Evolutionary conservation across 2,329 filamentous ascomycete genomes (phyloP).

Genomic region (Blastomyces silverae): DNA sequence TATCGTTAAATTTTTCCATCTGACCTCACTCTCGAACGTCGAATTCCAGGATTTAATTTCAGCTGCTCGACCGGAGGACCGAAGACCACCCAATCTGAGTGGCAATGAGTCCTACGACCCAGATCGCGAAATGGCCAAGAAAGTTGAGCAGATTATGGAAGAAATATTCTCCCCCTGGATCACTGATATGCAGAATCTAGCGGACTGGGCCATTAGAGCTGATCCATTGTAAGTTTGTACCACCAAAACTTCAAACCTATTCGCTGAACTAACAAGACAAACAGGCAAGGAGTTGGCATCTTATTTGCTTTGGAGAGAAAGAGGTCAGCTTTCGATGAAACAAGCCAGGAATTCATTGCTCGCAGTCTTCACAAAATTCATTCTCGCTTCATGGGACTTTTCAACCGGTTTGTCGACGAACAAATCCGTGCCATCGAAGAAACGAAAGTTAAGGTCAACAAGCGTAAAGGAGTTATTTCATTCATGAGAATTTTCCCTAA

Average conservation of each 20-base stretch:
- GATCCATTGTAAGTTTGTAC: conserved; percentile 66
- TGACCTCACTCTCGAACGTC: conserved; percentile 70
- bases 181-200: conserved; percentile 66
- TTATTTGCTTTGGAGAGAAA: conserved; percentile 74
- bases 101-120: conserved; percentile 76
- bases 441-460: conserved; percentile 98
- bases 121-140: conserved; percentile 75
- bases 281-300: conserved; percentile 80
- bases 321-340: conserved; percentile 70
- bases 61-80: conserved; percentile 57
- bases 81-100: conserved; percentile 65
- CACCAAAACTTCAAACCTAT: conserved; percentile 14
- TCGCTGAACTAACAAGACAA: conserved; percentile 26
- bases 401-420: conserved; percentile 85
- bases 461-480: conserved; percentile 90
- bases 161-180: conserved; percentile 78
- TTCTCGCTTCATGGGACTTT: conserved; percentile 63
- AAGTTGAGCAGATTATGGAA: conserved; percentile 81
- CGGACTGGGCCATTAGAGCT: conserved; percentile 73
- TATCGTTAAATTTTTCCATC: conserved; percentile 92
- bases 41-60: conserved; percentile 80
- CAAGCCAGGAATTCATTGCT: conserved; percentile 86
- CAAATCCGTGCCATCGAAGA: conserved; percentile 95
- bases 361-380: conserved; percentile 73
- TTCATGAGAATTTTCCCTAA: conserved; percentile 91